A percentile compares a stretch with the other conserved stretches of the same genome.
These are phyloP conservation scores for Rhodotorula sp. DNA, from an alignment of 1,284 basidiomycete species.

Conservation along the genomic window DNA sequence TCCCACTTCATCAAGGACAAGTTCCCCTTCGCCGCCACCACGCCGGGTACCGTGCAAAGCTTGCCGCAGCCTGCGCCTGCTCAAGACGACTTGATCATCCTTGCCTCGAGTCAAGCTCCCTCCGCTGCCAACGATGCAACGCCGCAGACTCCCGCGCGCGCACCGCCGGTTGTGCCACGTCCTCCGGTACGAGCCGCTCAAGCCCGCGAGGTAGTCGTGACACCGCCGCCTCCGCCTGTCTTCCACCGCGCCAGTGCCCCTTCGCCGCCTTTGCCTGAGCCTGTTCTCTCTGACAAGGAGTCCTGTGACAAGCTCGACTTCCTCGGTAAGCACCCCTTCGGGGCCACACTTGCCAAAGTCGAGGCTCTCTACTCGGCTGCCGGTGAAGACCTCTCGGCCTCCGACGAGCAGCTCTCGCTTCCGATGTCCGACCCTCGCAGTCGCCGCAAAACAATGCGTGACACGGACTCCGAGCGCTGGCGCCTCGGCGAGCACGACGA, in stretches of 20 bases:
- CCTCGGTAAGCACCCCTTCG: slow-evolving; percentile 2
- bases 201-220: background rate
- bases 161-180: background rate
- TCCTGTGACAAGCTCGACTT: slow-evolving; percentile 4
- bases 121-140: no score
- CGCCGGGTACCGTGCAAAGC: background rate
- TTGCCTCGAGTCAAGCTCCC: background rate
- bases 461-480: slow-evolving; percentile 1
- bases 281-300: background rate
- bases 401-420: background rate
- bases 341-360: background rate
- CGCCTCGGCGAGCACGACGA: background rate
- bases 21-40: background rate
- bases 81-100: background rate
- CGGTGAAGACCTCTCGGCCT: background rate
- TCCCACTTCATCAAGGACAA: background rate
- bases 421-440: background rate
- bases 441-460: background rate
- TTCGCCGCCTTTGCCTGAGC: background rate
- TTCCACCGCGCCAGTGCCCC: background rate
- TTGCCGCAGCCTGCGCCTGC: background rate
- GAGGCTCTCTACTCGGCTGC: background rate
- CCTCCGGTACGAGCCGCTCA: background rate
- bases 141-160: background rate
- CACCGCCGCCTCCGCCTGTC: background rate